Conservation (phyloP, 23 red algal genomes). For the Gracilaria domingensis region DNA sequence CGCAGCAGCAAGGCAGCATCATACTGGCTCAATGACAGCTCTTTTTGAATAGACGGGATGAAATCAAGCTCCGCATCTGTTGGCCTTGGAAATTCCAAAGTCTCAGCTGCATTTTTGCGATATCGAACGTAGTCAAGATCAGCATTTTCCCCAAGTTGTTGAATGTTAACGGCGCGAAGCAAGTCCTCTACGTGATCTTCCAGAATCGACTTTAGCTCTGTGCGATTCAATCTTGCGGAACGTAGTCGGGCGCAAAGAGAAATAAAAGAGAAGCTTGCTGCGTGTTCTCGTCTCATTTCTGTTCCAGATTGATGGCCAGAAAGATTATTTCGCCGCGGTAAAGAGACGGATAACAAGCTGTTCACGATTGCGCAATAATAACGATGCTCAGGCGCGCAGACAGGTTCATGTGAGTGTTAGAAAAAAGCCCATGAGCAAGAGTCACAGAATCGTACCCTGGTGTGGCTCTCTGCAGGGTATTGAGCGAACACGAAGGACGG, state of each 20-base stretch:
- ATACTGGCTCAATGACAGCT: constrained; percentile 19
- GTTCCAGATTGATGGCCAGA: neutral
- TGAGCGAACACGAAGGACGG: too few species aligned
- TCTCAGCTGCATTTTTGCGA: neutral
- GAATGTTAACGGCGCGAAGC: constrained; percentile 19
- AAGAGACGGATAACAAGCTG: neutral
- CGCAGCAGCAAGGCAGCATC: constrained; percentile 58
- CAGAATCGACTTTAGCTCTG: constrained; percentile 13
- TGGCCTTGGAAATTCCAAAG: constrained; percentile 28
- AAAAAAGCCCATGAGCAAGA: neutral
- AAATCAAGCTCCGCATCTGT: constrained; percentile 51
- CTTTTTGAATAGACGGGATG: constrained; percentile 47
- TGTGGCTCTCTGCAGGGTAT: neutral
- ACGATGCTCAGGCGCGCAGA: neutral
- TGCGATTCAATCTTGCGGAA: constrained; percentile 26
- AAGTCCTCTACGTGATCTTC: constrained; percentile 45
- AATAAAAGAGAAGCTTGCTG: constrained; percentile 20
- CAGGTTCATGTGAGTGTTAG: neutral
- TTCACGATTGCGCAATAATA: neutral
- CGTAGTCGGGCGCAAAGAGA: constrained; percentile 37
- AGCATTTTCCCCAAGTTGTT: neutral
- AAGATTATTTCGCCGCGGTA: neutral
- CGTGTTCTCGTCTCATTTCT: constrained; percentile 29
- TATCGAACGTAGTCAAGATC: constrained; percentile 32
- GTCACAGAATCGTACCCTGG: neutral